These are phyloP conservation scores for Cyanodermella asteris DNA, from an alignment of 2,329 filamentous ascomycete species.

Conservation along the genomic window DNA sequence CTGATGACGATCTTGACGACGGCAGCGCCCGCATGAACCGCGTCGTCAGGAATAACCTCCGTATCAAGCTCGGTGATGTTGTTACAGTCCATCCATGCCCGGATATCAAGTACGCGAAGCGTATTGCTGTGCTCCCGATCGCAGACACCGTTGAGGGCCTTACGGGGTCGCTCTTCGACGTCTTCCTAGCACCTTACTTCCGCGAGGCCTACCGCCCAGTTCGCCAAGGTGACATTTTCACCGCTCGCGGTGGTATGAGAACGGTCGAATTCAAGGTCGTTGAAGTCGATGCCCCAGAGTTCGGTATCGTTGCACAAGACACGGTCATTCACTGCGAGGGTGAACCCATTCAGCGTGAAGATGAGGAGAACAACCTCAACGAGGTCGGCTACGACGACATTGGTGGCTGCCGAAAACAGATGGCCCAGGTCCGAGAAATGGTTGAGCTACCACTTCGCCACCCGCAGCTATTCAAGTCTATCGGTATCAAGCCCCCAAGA, in stretches of 20 bases:
- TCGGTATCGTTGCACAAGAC: slow-evolving; percentile 95
- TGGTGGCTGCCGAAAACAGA: slow-evolving; percentile 97
- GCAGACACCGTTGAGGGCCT: slow-evolving; percentile 95
- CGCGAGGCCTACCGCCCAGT: slow-evolving; percentile 95
- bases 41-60: slow-evolving; percentile 92
- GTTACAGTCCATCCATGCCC: slow-evolving; percentile 94
- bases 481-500: slow-evolving; percentile 97
- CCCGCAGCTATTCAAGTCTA: slow-evolving; percentile 98
- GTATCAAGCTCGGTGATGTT: slow-evolving; percentile 95
- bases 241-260: slow-evolving; percentile 90
- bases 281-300: slow-evolving; percentile 94
- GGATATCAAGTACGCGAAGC: slow-evolving; percentile 99
- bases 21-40: slow-evolving; percentile 95
- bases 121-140: slow-evolving; percentile 92
- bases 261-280: slow-evolving; percentile 99
- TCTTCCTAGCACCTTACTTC: slow-evolving; percentile 98
- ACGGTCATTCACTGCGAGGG: slow-evolving; percentile 98
- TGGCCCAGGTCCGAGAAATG: slow-evolving; percentile 98
- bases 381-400: slow-evolving; percentile 99
- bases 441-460: slow-evolving; percentile 92
- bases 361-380: slow-evolving; percentile 97
- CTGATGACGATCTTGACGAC: slow-evolving; percentile 94
- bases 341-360: slow-evolving; percentile 88
- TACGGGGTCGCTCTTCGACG: slow-evolving; percentile 93
- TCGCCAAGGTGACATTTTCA: slow-evolving; percentile 93